Conservation (phyloP, 2,329 filamentous ascomycete genomes). For the Cadophora sp. region DNA sequence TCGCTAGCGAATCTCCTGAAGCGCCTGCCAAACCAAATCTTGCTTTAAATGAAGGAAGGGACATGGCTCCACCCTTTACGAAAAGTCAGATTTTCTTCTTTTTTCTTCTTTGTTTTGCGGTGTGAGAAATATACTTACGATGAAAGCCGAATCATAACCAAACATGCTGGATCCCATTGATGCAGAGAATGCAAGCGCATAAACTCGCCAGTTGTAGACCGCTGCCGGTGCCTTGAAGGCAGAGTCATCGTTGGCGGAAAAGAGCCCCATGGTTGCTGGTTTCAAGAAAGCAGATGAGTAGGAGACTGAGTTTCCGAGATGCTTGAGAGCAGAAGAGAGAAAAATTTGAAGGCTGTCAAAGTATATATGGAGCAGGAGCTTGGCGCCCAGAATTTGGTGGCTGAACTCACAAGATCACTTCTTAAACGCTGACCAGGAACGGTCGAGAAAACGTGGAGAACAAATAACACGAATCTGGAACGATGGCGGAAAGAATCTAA, state of each 20-base stretch:
- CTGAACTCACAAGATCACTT: constrained; percentile 12
- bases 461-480: neutral
- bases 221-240: constrained; percentile 23
- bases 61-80: constrained; percentile 58
- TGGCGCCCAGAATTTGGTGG: constrained; percentile 11
- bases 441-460: neutral
- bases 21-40: constrained; percentile 59
- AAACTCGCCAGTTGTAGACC: constrained; percentile 43
- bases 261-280: constrained; percentile 16
- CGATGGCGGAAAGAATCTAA: neutral
- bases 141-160: constrained; percentile 36
- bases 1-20: constrained; percentile 38
- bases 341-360: neutral
- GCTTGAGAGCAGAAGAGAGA: neutral
- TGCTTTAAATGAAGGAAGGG: constrained; percentile 60
- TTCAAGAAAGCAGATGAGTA: neutral
- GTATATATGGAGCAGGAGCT: constrained; percentile 16
- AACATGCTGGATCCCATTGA: constrained; percentile 42
- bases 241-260: constrained; percentile 14
- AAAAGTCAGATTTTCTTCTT: neutral
- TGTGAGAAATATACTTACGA: constrained; percentile 14
- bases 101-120: neutral
- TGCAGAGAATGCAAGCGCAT: constrained; percentile 38
- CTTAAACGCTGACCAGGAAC: neutral
- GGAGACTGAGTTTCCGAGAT: neutral